A percentile compares a stretch with the other conserved stretches of the same genome.
These are phyloP conservation scores for Dalbergia oliveri DNA, from an alignment of 306 rosid species.

Conservation along the genomic window DNA sequence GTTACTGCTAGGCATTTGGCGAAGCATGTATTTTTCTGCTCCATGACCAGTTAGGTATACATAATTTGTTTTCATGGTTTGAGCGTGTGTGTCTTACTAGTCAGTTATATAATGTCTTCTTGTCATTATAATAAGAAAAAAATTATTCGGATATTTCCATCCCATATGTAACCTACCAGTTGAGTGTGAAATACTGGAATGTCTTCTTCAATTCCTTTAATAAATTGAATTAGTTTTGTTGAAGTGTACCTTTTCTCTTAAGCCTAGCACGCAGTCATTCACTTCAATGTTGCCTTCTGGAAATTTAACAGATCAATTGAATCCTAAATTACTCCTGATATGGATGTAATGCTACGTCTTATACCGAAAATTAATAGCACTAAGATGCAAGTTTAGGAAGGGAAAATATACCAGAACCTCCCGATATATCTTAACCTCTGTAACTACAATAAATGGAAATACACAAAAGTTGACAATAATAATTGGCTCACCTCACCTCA, in stretches of 20 bases:
- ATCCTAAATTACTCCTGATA: background rate
- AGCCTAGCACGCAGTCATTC: no score
- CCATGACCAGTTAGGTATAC: background rate
- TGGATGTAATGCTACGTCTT: background rate
- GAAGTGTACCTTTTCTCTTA: background rate
- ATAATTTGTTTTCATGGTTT: constrained; percentile 2
- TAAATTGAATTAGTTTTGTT: background rate
- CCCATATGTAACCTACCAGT: constrained; percentile 16
- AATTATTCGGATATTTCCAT: constrained; percentile 8
- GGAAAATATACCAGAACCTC: background rate
- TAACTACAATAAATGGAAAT: no score
- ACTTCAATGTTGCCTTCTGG: background rate
- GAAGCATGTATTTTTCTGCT: constrained; percentile 8
- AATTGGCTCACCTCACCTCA: background rate
- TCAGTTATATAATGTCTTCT: background rate
- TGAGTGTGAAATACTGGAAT: background rate
- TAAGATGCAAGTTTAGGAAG: background rate
- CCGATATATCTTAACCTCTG: background rate
- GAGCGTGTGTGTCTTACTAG: constrained; percentile 12
- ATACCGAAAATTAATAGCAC: no score
- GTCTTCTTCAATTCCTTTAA: no score
- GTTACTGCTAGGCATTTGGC: constrained; percentile 23
- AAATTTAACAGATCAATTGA: background rate
- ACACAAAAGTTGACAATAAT: background rate
- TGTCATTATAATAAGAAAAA: background rate